phyloP scores from a whole-genome alignment of 208 protist genomes.

The Crithidia sp. region DNA sequence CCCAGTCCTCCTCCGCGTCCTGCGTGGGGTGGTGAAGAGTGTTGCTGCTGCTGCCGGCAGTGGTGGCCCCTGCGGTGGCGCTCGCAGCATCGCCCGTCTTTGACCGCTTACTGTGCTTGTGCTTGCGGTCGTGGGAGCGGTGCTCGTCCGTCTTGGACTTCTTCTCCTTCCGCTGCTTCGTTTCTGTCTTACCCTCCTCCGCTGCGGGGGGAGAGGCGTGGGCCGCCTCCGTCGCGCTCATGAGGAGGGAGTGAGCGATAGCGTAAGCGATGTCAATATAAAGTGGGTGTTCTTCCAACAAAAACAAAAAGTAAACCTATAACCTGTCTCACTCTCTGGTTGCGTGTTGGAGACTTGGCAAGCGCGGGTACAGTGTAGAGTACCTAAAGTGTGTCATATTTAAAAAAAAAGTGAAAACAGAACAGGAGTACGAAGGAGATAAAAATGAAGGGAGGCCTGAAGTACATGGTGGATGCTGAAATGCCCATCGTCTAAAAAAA shows the following conservation, averaged over 20 bases:
- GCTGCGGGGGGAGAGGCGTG: not conserved
- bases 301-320: too few species aligned
- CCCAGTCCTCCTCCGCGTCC: constrained; percentile 61
- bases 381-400: not conserved
- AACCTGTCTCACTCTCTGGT: not conserved
- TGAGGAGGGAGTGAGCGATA: not conserved
- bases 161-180: constrained; percentile 16
- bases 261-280: too few species aligned
- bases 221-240: constrained; percentile 3
- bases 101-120: constrained; percentile 18
- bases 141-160: not conserved
- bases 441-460: too few species aligned
- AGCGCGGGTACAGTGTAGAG: not conserved
- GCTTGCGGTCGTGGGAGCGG: not conserved
- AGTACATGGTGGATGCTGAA: too few species aligned
- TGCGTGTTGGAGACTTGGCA: not conserved
- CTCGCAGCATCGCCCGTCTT: not conserved
- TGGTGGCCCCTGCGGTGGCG: not conserved
- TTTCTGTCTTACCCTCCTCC: not conserved
- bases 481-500: too few species aligned
- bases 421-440: too few species aligned
- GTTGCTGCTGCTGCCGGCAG: not conserved
- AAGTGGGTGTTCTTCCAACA: too few species aligned
- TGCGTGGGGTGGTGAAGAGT: not conserved
- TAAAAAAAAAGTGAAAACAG: too few species aligned